These are phyloP conservation scores for Phytophthora multivora DNA, from an alignment of 352 stramenopile genomes.

Conservation along the genomic window DNA sequence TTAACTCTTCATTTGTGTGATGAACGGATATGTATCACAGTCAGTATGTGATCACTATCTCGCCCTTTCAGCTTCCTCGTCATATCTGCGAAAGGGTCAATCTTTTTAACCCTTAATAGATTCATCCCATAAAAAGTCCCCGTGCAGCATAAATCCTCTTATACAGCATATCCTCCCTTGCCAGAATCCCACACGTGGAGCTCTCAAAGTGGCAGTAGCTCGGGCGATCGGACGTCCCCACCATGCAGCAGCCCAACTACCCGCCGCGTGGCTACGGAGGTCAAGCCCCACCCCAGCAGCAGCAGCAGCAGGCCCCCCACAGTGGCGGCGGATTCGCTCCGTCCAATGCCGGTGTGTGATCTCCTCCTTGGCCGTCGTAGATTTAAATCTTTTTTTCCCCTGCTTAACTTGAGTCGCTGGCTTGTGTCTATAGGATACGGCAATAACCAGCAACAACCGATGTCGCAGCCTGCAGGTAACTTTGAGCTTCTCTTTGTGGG, in stretches of 20 bases:
- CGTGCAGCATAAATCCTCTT: too few species aligned
- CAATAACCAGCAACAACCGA: conserved; percentile 34
- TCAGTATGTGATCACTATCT: too few species aligned
- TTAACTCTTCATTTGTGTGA: too few species aligned
- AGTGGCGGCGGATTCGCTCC: conserved; percentile 31
- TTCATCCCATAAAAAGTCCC: too few species aligned
- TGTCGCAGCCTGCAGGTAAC: conserved; percentile 37
- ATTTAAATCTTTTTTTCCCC: not conserved
- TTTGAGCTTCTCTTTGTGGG: not conserved
- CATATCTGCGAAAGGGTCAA: too few species aligned
- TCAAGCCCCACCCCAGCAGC: conserved; percentile 29
- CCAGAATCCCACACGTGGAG: conserved; percentile 30
- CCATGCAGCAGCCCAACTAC: conserved; percentile 53
- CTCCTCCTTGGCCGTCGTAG: not conserved
- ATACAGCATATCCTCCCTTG: too few species aligned
- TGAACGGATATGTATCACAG: too few species aligned
- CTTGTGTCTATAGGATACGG: conserved; percentile 18
- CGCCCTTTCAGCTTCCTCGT: too few species aligned
- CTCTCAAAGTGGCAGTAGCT: conserved; percentile 13
- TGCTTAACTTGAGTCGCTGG: not conserved
- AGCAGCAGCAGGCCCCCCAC: conserved; percentile 37
- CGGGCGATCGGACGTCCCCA: not conserved
- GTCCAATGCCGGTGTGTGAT: conserved; percentile 10
- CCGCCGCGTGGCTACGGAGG: conserved; percentile 40
- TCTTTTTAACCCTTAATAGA: too few species aligned